Evolutionary conservation across 225 moss, liverwort and hornwort species (phyloP).

Genomic region (Bryoerythrophyllum caledonicum): DNA sequence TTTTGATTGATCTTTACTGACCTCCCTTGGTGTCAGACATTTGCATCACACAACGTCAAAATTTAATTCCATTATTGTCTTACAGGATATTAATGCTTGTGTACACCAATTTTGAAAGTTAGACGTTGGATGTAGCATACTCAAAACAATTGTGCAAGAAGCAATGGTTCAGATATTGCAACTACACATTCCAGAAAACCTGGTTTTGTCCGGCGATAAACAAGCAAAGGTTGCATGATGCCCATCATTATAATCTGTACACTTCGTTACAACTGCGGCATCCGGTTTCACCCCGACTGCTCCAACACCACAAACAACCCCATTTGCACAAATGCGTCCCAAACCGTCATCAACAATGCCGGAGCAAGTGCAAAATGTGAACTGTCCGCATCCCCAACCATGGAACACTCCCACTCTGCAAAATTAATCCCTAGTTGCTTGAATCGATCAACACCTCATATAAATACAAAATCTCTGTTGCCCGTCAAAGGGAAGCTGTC

Average conservation of each 20-base stretch:
- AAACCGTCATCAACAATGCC: not conserved
- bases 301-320: not conserved
- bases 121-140: too few species aligned
- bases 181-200: too few species aligned
- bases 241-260: slow-evolving; percentile 1
- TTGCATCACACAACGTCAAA: too few species aligned
- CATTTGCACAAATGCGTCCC: not conserved
- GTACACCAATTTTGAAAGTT: too few species aligned
- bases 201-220: too few species aligned
- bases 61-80: too few species aligned
- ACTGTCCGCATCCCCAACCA: not conserved
- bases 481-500: not conserved
- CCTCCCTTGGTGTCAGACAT: too few species aligned
- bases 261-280: not conserved
- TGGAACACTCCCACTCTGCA: not conserved
- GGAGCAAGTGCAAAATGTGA: not conserved
- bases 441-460: not conserved
- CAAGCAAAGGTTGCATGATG: not conserved
- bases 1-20: too few species aligned
- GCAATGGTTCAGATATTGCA: too few species aligned
- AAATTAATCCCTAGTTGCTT: not conserved
- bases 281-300: not conserved
- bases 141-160: too few species aligned
- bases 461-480: not conserved
- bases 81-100: too few species aligned